Evolutionary conservation across 139 green algal genomes (phyloP).

Genomic region (Haematococcus lacustris): DNA sequence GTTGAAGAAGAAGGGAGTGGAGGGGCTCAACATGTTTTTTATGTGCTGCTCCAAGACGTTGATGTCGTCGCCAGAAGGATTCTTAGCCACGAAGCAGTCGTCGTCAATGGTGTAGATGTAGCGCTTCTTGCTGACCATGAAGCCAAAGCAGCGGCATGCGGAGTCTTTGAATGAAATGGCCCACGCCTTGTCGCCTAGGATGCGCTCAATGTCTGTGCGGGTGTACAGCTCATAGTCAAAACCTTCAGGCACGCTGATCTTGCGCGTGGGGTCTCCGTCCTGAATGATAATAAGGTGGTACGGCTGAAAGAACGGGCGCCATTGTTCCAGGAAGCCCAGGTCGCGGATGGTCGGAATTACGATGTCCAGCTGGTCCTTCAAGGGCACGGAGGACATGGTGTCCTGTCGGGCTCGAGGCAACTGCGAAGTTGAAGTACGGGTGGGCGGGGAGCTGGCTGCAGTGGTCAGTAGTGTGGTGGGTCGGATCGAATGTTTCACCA

Average conservation of each 20-base stretch:
- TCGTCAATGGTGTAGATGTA: slow-evolving; percentile 98
- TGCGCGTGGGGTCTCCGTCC: slow-evolving; percentile 81
- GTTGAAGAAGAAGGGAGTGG: slow-evolving; percentile 97
- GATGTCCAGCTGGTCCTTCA: slow-evolving; percentile 55
- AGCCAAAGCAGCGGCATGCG: slow-evolving; percentile 92
- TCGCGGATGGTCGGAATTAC: slow-evolving; percentile 85
- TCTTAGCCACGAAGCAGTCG: slow-evolving; percentile 90
- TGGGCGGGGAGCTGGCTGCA: no score
- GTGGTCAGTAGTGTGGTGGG: no score
- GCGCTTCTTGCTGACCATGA: slow-evolving; percentile 86
- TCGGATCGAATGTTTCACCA: no score
- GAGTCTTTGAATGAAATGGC: slow-evolving; percentile 96
- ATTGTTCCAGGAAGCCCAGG: slow-evolving; percentile 82
- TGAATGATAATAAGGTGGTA: slow-evolving; percentile 47
- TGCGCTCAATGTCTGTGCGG: slow-evolving; percentile 87
- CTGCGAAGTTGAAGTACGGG: no score
- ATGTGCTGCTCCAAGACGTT: slow-evolving; percentile 95
- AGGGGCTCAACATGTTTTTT: slow-evolving; percentile 83
- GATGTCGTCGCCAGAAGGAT: slow-evolving; percentile 74
- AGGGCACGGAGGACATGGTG: not conserved
- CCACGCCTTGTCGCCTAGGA: slow-evolving; percentile 89
- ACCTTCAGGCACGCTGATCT: slow-evolving; percentile 70
- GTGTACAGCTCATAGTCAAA: slow-evolving; percentile 96
- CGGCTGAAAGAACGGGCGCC: slow-evolving; percentile 81
- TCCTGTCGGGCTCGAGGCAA: no score